Evolutionary conservation across 306 rosid genomes (phyloP).

Genomic region (Clitoria ternatea): DNA sequence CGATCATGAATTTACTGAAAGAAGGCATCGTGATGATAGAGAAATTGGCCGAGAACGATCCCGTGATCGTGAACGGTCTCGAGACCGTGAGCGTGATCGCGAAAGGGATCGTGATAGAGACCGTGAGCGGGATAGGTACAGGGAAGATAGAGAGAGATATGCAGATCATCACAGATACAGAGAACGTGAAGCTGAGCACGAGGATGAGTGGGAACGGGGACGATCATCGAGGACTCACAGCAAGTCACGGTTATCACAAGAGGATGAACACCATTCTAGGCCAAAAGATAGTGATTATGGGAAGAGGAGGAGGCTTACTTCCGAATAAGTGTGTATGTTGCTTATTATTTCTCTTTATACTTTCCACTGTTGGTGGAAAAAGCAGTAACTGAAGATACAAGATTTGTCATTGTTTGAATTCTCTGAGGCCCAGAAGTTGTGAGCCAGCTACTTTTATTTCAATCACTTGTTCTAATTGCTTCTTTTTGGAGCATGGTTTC

Average conservation of each 20-base stretch:
- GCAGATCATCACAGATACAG: conserved; percentile 86
- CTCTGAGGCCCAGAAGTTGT: conserved; percentile 43
- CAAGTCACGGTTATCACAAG: conserved; percentile 71
- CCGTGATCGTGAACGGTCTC: conserved; percentile 51
- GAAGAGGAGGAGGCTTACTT: conserved; percentile 84
- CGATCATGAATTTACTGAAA: conserved; percentile 75
- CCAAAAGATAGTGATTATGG: conserved; percentile 95
- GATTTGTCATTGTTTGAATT: conserved; percentile 41
- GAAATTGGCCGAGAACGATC: conserved; percentile 69
- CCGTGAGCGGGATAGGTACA: conserved; percentile 74
- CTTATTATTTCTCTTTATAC: conserved; percentile 14
- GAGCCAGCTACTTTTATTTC: conserved; percentile 38
- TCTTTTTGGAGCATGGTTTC: conserved; percentile 39
- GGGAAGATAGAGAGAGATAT: conserved; percentile 79
- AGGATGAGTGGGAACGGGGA: conserved; percentile 88
- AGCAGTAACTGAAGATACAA: conserved; percentile 19
- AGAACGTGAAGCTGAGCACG: conserved; percentile 73
- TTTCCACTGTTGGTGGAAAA: conserved; percentile 32
- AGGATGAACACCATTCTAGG: conserved; percentile 77
- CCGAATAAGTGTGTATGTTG: conserved; percentile 48
- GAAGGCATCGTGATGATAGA: conserved; percentile 74
- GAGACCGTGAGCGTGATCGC: conserved; percentile 49
- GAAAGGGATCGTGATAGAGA: conserved; percentile 64
- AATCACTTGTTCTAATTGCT: conserved; percentile 36
- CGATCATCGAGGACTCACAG: conserved; percentile 77